These are phyloP conservation scores for Diaporthe amygdali DNA, from an alignment of 2,329 filamentous ascomycete species.

Conservation along the genomic window DNA sequence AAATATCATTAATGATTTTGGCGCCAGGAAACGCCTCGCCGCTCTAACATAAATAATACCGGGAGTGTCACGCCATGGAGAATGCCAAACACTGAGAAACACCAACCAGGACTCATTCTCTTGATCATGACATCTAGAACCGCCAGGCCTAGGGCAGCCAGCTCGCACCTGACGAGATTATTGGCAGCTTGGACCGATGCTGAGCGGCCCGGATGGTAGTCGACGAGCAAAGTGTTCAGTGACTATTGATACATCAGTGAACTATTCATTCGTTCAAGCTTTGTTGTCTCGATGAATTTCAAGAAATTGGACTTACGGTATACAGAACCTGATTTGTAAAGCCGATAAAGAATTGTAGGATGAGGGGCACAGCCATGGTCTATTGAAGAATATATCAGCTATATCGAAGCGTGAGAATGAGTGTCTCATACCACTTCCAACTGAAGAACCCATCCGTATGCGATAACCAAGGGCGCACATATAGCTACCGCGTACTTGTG, in stretches of 20 bases:
- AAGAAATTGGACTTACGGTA: not conserved
- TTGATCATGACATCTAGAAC: not conserved
- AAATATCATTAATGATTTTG: not conserved
- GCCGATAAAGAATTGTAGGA: not conserved
- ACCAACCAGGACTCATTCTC: not conserved
- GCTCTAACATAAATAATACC: not conserved
- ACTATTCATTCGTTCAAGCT: not conserved
- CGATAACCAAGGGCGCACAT: not conserved
- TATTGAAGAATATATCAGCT: not conserved
- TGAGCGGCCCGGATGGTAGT: not conserved
- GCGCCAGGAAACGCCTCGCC: not conserved
- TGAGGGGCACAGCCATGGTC: not conserved
- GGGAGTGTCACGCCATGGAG: not conserved
- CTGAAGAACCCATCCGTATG: not conserved
- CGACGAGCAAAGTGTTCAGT: not conserved
- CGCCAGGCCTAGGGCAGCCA: not conserved
- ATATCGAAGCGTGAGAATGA: no score
- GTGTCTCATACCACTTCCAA: not conserved
- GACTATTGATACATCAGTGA: not conserved
- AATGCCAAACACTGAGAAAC: not conserved
- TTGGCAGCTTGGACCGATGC: not conserved
- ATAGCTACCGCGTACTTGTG: not conserved
- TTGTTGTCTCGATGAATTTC: not conserved
- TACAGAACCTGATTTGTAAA: not conserved
- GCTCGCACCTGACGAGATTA: not conserved